Conservation (phyloP, 1,284 basidiomycete genomes). For the Heterobasidion annosum region DNA sequence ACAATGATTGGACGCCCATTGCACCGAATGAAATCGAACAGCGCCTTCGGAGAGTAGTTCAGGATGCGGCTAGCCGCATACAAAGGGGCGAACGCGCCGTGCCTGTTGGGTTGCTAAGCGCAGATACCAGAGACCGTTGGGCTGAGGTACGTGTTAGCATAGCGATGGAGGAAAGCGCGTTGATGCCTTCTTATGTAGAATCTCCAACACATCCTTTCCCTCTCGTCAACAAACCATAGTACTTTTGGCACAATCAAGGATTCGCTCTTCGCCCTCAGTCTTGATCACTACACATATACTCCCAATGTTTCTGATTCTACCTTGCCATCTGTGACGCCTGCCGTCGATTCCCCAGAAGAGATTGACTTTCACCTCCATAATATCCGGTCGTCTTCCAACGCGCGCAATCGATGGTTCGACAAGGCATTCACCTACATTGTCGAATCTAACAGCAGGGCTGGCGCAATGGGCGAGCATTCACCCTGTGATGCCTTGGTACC, state of each 20-base stretch:
- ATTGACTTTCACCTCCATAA: conserved; percentile 79
- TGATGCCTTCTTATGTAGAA: conserved; percentile 38
- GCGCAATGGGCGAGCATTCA: conserved; percentile 89
- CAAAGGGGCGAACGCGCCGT: conserved; percentile 44
- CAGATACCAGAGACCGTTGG: conserved; percentile 83
- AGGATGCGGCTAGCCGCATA: conserved; percentile 55
- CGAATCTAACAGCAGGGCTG: conserved; percentile 81
- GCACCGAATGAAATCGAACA: conserved; percentile 53
- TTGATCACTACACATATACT: conserved; percentile 49
- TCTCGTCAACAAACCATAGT: conserved; percentile 57
- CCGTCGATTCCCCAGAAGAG: conserved; percentile 23
- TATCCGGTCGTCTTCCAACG: conserved; percentile 61
- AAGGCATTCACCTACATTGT: conserved; percentile 82
- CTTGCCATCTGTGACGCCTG: conserved; percentile 9
- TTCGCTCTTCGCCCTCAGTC: conserved; percentile 70
- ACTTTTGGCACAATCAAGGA: conserved; percentile 59
- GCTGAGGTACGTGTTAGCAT: conserved; percentile 45
- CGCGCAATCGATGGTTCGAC: conserved; percentile 89
- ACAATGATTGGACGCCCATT: conserved; percentile 23
- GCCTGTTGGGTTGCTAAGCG: conserved; percentile 68
- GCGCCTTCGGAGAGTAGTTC: conserved; percentile 56
- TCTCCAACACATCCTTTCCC: conserved; percentile 57
- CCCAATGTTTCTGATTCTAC: not conserved
- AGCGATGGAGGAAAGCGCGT: not conserved
- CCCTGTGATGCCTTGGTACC: conserved; percentile 90